Conservation (phyloP, 208 protist species). For the Trypanosoma melophagium region DNA sequence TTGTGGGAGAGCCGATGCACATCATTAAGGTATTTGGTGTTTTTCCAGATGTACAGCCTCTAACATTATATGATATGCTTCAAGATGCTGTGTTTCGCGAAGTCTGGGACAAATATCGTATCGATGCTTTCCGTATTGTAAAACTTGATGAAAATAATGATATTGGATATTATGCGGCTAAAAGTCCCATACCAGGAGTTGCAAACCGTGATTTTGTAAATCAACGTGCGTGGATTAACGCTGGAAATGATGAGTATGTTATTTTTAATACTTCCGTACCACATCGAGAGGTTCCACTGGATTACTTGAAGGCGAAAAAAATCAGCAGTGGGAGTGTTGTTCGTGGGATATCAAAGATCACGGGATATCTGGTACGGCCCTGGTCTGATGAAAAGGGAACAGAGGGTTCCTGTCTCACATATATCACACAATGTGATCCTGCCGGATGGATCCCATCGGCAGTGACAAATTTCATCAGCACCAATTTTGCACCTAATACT, state of each 20-base stretch:
- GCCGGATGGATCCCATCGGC: conserved; percentile 78
- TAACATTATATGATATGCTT: conserved; percentile 77
- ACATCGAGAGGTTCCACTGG: conserved; percentile 46
- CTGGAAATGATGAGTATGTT: conserved; percentile 69
- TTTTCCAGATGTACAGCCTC: conserved; percentile 42
- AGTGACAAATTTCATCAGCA: conserved; percentile 78
- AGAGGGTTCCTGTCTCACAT: conserved; percentile 66
- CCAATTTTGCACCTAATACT: conserved; percentile 79
- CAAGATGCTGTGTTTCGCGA: conserved; percentile 82
- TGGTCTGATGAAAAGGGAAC: conserved; percentile 49
- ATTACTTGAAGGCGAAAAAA: conserved; percentile 50
- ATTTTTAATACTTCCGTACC: conserved; percentile 91
- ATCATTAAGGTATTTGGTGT: conserved; percentile 84
- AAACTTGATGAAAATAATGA: conserved; percentile 73
- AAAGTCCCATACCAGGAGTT: conserved; percentile 70
- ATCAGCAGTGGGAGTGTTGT: conserved; percentile 54
- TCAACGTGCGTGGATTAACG: conserved; percentile 83
- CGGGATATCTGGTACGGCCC: conserved; percentile 84
- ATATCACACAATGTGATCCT: conserved; percentile 85
- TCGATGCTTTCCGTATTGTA: conserved; percentile 75
- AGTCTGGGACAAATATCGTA: conserved; percentile 72
- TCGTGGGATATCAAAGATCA: conserved; percentile 74
- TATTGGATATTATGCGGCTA: conserved; percentile 90
- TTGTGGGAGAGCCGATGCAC: conserved; percentile 66
- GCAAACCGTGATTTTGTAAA: conserved; percentile 89